Percentiles rank a stretch among this genome's conserved stretches.
phyloP scores from a whole-genome alignment of 2,329 filamentous ascomycete species.

The Juglanconis juglandina region DNA sequence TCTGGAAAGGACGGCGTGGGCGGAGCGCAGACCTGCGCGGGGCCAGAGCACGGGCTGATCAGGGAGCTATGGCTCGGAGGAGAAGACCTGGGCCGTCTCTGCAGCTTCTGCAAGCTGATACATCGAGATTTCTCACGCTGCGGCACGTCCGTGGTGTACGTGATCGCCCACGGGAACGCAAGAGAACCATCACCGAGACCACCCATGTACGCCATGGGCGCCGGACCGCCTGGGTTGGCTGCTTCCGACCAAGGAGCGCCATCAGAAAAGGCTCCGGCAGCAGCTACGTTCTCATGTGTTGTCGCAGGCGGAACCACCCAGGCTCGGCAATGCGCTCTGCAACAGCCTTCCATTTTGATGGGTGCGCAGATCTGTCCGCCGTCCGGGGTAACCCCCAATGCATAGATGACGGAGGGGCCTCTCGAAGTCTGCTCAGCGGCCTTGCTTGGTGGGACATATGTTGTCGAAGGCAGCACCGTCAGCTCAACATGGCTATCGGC shows the following conservation, averaged over 20 bases:
- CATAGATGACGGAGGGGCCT: background rate
- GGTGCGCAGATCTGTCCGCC: background rate
- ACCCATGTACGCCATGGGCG: slow-evolving; percentile 4
- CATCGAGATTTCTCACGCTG: background rate
- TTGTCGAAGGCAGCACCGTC: background rate
- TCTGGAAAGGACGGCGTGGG: background rate
- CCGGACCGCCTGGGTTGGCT: background rate
- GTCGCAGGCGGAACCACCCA: background rate
- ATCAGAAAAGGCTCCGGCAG: background rate
- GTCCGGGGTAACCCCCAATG: background rate
- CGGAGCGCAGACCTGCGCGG: background rate
- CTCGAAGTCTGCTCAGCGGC: background rate
- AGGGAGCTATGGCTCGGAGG: background rate
- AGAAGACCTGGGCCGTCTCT: no score
- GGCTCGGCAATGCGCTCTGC: background rate
- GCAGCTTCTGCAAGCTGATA: no score
- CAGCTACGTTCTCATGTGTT: background rate
- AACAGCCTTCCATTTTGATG: background rate
- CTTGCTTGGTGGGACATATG: background rate
- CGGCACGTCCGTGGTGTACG: background rate
- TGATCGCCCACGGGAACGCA: background rate
- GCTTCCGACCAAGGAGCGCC: background rate
- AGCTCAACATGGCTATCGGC: background rate
- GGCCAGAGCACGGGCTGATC: background rate
- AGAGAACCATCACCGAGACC: background rate